Evolutionary conservation across 805 yeast genomes (phyloP).

Genomic region (Candida germanica): DNA sequence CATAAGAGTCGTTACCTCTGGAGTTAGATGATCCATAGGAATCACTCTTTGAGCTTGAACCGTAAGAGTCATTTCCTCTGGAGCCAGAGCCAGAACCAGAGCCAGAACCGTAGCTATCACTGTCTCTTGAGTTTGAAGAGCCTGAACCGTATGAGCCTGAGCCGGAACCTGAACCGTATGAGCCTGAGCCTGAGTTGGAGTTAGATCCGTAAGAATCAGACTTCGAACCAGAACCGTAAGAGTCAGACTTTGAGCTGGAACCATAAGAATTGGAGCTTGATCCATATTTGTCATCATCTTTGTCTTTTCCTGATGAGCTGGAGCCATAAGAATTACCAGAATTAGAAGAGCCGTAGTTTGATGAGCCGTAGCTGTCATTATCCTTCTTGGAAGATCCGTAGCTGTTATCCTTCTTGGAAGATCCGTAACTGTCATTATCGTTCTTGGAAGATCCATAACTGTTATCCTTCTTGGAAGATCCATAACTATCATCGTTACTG

Average conservation of each 20-base stretch:
- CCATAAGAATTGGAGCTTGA: slow-evolving; percentile 1
- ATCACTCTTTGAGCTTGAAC: slow-evolving; percentile 14
- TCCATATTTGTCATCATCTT: slow-evolving; percentile 15
- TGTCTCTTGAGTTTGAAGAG: slow-evolving; percentile 11
- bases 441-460: slow-evolving; percentile 19
- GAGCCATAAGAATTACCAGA: slow-evolving; percentile 16
- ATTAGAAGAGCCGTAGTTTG: neutral
- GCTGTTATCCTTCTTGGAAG: slow-evolving; percentile 15
- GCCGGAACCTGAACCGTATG: too few species aligned
- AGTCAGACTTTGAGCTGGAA: slow-evolving; percentile 6
- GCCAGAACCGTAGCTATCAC: slow-evolving; percentile 16
- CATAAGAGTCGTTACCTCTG: slow-evolving; percentile 22
- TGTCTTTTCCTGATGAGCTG: slow-evolving; percentile 18
- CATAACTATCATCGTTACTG: slow-evolving; percentile 10
- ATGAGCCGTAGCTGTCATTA: slow-evolving; percentile 19
- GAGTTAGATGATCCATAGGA: slow-evolving; percentile 22
- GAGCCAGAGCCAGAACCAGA: slow-evolving; percentile 6
- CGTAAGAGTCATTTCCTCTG: slow-evolving; percentile 16
- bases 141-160: slow-evolving; percentile 13
- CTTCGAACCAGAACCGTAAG: slow-evolving; percentile 19
- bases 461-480: slow-evolving; percentile 14
- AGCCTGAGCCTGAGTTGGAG: slow-evolving; percentile 6
- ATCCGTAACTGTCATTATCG: slow-evolving; percentile 12
- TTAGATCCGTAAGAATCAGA: slow-evolving; percentile 12
- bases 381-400: slow-evolving; percentile 17